phyloP scores from a whole-genome alignment of 73 alveolate species.

The Blepharisma japonicum region DNA sequence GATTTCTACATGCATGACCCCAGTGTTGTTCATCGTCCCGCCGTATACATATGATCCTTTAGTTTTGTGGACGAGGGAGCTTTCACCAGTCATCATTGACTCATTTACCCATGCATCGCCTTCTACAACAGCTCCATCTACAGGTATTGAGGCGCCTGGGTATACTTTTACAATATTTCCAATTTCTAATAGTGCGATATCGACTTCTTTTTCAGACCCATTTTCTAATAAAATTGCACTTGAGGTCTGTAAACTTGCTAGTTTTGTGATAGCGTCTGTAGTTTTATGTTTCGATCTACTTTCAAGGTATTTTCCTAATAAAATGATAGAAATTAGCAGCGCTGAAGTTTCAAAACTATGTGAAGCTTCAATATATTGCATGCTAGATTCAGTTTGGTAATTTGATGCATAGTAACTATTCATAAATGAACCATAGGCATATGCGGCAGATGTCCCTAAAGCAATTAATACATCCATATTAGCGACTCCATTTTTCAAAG shows the following conservation, averaged over 20 bases:
- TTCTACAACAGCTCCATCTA: constrained; percentile 76
- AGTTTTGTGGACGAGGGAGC: constrained; percentile 39
- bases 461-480: constrained; percentile 66
- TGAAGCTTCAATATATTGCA: constrained; percentile 40
- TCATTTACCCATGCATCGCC: constrained; percentile 73
- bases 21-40: constrained; percentile 59
- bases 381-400: not conserved
- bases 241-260: constrained; percentile 55
- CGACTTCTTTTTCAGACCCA: constrained; percentile 35
- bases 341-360: constrained; percentile 82
- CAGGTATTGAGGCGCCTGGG: constrained; percentile 77
- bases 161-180: constrained; percentile 72
- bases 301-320: constrained; percentile 79
- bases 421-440: constrained; percentile 40
- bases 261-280: constrained; percentile 55
- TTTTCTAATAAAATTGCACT: constrained; percentile 54
- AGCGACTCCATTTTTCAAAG: constrained; percentile 39
- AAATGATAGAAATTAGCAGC: constrained; percentile 58
- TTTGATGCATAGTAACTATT: not conserved
- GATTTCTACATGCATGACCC: constrained; percentile 47
- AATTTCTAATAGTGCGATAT: constrained; percentile 47
- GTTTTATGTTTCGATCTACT: constrained; percentile 68
- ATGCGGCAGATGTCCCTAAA: constrained; percentile 60
- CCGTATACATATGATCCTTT: constrained; percentile 55
- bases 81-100: constrained; percentile 82